A percentile compares a stretch with the other conserved stretches of the same genome.
These are phyloP conservation scores for Rhizophagus clarus DNA, from an alignment of 192 early-diverging fungal species.

Conservation along the genomic window DNA sequence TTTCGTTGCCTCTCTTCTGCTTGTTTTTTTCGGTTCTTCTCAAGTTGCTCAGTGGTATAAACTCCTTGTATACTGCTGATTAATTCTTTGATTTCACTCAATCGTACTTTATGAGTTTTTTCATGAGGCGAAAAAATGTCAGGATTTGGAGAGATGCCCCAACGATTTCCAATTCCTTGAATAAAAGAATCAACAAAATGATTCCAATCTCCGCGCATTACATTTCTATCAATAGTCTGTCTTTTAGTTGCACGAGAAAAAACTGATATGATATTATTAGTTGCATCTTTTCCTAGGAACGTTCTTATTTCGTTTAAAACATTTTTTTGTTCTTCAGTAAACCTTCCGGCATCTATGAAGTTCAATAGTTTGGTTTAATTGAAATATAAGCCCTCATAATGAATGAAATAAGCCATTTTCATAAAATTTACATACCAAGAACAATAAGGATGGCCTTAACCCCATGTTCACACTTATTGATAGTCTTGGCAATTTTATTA, in stretches of 20 bases:
- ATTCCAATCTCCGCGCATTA: conserved; percentile 21
- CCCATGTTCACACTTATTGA: conserved; percentile 9
- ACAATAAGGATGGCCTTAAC: conserved; percentile 28
- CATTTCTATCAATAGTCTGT: background rate
- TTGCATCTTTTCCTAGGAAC: conserved; percentile 14
- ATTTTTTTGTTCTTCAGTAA: conserved; percentile 19
- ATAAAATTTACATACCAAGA: background rate
- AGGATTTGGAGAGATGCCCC: conserved; percentile 19
- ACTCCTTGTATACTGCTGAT: background rate
- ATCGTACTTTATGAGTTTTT: background rate
- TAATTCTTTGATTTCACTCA: conserved; percentile 12
- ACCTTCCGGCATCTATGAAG: conserved; percentile 13
- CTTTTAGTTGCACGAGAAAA: conserved; percentile 12
- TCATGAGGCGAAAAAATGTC: background rate
- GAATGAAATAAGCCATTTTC: background rate
- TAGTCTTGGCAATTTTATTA: background rate
- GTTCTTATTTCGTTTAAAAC: background rate
- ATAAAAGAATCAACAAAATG: background rate
- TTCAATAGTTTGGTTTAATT: background rate
- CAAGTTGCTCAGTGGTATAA: background rate
- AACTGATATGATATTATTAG: background rate
- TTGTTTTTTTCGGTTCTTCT: background rate
- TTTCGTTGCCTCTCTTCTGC: conserved; percentile 12
- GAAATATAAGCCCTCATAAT: background rate
- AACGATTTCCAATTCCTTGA: background rate